A percentile compares a stretch with the other conserved stretches of the same genome.
These are phyloP conservation scores for Babesia divergens DNA, from an alignment of 169 alveolate genomes.

Conservation along the genomic window DNA sequence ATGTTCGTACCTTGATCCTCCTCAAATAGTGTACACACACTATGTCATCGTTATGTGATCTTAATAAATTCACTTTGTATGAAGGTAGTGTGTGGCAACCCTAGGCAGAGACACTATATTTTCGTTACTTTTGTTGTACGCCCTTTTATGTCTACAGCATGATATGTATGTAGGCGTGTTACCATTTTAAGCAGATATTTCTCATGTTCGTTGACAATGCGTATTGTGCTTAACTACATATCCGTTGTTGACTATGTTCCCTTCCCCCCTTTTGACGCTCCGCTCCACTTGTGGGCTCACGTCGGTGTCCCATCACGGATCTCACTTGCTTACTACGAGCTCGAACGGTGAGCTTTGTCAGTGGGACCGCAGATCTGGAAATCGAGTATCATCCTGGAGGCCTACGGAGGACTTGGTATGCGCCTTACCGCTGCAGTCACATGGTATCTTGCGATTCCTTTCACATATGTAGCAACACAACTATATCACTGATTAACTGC, in stretches of 20 bases:
- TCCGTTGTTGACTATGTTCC: not conserved
- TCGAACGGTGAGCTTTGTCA: slow-evolving; percentile 33
- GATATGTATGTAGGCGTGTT: no score
- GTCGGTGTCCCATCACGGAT: slow-evolving; percentile 18
- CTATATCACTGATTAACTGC: not conserved
- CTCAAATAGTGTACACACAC: no score
- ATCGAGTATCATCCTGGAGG: slow-evolving; percentile 4
- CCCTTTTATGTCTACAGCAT: no score
- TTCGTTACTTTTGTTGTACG: no score
- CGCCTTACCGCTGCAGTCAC: slow-evolving; percentile 27
- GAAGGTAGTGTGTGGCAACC: no score
- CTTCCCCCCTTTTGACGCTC: not conserved
- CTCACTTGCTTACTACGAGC: slow-evolving; percentile 40
- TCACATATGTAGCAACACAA: not conserved
- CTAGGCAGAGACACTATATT: no score
- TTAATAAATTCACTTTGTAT: no score
- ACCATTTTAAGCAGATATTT: no score
- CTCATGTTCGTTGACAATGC: no score
- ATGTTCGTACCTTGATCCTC: no score
- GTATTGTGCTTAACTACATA: no score
- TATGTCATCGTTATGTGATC: no score
- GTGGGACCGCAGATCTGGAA: slow-evolving; percentile 48
- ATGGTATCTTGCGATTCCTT: not conserved
- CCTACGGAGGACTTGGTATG: not conserved
- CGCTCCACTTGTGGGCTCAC: slow-evolving; percentile 49